Percentiles rank a stretch among this genome's conserved stretches.
phyloP scores from a whole-genome alignment of 1,284 basidiomycete genomes.

The Hymenochaete sp. region DNA sequence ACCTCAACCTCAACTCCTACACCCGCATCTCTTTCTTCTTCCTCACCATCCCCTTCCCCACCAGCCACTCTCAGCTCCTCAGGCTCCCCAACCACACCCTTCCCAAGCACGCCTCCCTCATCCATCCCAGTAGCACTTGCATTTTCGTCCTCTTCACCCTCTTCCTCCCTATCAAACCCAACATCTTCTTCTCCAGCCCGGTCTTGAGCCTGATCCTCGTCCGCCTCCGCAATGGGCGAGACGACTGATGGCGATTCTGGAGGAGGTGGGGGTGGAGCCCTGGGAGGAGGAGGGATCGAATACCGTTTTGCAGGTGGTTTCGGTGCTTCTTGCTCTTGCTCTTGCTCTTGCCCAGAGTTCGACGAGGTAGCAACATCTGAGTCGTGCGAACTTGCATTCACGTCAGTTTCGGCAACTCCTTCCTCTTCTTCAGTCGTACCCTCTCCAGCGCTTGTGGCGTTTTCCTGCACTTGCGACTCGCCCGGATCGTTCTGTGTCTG shows the following conservation, averaged over 20 bases:
- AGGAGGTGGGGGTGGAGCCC: conserved; percentile 3
- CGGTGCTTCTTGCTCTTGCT: not conserved
- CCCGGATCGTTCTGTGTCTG: no score
- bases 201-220: not conserved
- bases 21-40: not conserved
- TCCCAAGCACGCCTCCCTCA: not conserved
- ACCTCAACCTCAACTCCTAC: not conserved
- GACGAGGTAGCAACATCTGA: no score
- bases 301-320: not conserved
- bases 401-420: no score
- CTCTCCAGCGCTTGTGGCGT: no score
- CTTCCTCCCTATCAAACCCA: no score
- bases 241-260: no score
- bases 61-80: not conserved
- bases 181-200: no score
- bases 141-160: not conserved
- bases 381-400: no score
- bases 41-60: not conserved
- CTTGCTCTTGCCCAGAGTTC: no score
- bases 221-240: not conserved
- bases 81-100: not conserved
- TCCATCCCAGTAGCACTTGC: conserved; percentile 1
- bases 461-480: no score
- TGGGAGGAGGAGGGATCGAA: not conserved
- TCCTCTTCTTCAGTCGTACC: no score